A percentile compares a stretch with the other conserved stretches of the same genome.
Evolutionary conservation across 2,329 filamentous ascomycete genomes (phyloP).

Genomic region (Cadophora gregata): DNA sequence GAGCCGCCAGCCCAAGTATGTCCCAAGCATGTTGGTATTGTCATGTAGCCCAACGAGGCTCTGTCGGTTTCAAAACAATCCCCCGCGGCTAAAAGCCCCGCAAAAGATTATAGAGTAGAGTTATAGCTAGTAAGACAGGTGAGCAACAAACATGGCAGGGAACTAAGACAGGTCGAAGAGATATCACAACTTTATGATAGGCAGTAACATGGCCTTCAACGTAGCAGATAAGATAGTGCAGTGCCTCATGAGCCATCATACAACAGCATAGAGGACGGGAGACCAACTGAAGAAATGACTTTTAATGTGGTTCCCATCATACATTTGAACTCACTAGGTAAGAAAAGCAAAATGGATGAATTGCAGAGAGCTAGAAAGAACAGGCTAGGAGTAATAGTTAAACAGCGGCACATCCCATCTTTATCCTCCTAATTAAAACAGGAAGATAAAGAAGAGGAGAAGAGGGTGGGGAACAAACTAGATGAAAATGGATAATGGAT

Average conservation of each 20-base stretch:
- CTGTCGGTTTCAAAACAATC: not conserved
- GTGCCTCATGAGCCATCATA: not conserved
- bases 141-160: not conserved
- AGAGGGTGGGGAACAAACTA: too few relatives aligned
- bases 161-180: not conserved
- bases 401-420: too few relatives aligned
- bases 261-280: not conserved
- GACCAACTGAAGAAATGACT: too few relatives aligned
- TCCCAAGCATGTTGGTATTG: not conserved
- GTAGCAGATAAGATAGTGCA: not conserved
- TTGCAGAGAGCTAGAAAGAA: too few relatives aligned
- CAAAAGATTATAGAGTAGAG: constrained; percentile 3
- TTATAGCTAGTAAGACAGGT: not conserved
- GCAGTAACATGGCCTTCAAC: not conserved
- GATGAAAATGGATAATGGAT: too few relatives aligned
- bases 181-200: not conserved
- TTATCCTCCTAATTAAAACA: too few relatives aligned
- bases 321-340: too few relatives aligned
- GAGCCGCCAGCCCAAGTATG: not conserved
- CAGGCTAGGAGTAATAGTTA: too few relatives aligned
- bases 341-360: too few relatives aligned
- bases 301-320: too few relatives aligned
- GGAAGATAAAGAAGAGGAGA: too few relatives aligned
- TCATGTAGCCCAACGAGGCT: not conserved
- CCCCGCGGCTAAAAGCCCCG: not conserved